A percentile compares a stretch with the other conserved stretches of the same genome.
Conservation (phyloP, 2,329 filamentous ascomycete species). For the Didymella pomorum region DNA sequence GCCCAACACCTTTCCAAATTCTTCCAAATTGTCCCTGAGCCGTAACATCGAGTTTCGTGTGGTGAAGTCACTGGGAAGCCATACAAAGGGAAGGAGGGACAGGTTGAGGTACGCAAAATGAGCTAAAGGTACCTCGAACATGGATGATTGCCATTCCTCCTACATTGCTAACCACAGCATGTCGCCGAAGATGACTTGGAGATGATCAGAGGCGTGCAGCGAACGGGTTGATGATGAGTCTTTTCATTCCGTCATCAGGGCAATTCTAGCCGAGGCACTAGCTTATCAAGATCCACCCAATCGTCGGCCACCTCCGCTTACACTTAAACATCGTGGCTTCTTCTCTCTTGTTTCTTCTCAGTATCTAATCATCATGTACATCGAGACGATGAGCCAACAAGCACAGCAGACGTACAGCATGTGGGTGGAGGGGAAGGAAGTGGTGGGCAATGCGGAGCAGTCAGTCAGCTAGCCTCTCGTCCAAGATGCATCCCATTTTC, state of each 20-base stretch:
- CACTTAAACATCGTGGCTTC: slow-evolving; percentile 5
- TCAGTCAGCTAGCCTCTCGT: slow-evolving; percentile 49
- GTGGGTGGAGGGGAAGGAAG: slow-evolving; percentile 56
- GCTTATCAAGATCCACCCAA: slow-evolving; percentile 32
- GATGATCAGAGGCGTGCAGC: not conserved
- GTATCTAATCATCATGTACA: not conserved
- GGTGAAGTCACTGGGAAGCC: not conserved
- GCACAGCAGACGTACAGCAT: slow-evolving; percentile 34
- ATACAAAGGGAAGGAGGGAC: not conserved
- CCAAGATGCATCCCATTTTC: slow-evolving; percentile 12
- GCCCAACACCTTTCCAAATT: no score
- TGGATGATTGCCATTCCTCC: no score
- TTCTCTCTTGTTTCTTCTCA: not conserved
- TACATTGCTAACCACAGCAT: not conserved
- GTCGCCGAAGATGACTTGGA: not conserved
- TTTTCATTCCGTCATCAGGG: slow-evolving; percentile 19
- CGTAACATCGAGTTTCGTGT: not conserved
- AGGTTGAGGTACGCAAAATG: no score
- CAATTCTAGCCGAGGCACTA: slow-evolving; percentile 24
- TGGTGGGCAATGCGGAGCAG: slow-evolving; percentile 56
- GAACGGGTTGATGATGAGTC: not conserved
- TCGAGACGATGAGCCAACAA: slow-evolving; percentile 22
- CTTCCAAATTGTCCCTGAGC: not conserved
- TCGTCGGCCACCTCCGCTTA: slow-evolving; percentile 32
- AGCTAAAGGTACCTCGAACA: no score